These are phyloP conservation scores for Kazachstania sp. DNA, from an alignment of 1,139 yeast species.

Conservation along the genomic window DNA sequence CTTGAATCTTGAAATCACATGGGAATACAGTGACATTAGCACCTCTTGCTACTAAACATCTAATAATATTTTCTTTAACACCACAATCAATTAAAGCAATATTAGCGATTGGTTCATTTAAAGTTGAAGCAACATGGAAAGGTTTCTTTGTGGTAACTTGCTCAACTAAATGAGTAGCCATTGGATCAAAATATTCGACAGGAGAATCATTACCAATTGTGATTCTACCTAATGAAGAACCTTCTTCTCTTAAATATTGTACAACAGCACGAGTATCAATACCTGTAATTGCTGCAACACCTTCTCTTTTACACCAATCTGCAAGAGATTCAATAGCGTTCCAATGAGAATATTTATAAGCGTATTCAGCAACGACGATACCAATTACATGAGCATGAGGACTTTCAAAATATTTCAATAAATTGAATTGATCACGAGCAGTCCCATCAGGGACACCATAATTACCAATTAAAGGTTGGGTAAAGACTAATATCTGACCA, in stretches of 20 bases:
- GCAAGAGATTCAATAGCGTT: slow-evolving; percentile 94
- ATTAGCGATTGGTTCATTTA: slow-evolving; percentile 37
- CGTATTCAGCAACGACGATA: slow-evolving; percentile 91
- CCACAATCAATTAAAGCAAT: slow-evolving; percentile 96
- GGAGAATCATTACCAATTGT: slow-evolving; percentile 68
- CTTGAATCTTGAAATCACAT: slow-evolving; percentile 85
- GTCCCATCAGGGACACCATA: slow-evolving; percentile 92
- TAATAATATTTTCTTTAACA: slow-evolving; percentile 90
- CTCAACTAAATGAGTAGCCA: slow-evolving; percentile 79
- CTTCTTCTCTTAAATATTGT: slow-evolving; percentile 86
- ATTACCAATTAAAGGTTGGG: slow-evolving; percentile 95
- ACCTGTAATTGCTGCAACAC: slow-evolving; percentile 94
- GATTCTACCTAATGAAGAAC: slow-evolving; percentile 85
- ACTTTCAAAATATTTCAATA: slow-evolving; percentile 84
- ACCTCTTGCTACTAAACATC: slow-evolving; percentile 90
- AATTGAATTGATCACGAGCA: slow-evolving; percentile 70
- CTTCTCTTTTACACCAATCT: slow-evolving; percentile 94
- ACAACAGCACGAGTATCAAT: slow-evolving; percentile 95
- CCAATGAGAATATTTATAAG: slow-evolving; percentile 95
- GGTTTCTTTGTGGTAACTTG: slow-evolving; percentile 94
- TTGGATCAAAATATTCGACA: slow-evolving; percentile 80
- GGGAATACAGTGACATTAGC: slow-evolving; percentile 96
- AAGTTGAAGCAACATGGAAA: slow-evolving; percentile 63
- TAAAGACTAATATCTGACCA: slow-evolving; percentile 92
- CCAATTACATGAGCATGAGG: slow-evolving; percentile 91